Evolutionary conservation across 345 rosid genomes (phyloP).

Genomic region (Populus pruinosa): DNA sequence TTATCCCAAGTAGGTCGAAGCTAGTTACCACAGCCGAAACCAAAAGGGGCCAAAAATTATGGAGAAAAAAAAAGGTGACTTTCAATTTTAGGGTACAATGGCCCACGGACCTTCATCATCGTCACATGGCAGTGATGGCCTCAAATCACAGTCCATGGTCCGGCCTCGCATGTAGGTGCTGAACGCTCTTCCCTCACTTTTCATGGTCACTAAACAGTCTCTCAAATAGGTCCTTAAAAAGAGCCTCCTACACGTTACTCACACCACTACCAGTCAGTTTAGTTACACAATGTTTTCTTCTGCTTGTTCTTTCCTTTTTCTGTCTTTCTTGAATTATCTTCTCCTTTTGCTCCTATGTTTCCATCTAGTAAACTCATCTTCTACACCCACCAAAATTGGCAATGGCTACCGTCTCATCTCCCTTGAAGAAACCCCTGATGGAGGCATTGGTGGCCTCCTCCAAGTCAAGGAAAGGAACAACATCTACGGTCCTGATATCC

Average conservation of each 20-base stretch:
- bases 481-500: slow-evolving; percentile 82
- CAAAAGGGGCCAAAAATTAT: neutral
- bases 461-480: slow-evolving; percentile 71
- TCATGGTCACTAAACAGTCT: neutral
- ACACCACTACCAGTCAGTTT: neutral
- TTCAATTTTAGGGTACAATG: neutral
- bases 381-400: slow-evolving; percentile 53
- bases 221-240: neutral
- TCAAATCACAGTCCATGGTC: neutral
- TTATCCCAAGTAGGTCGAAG: too few species aligned
- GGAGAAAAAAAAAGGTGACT: neutral
- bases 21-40: neutral
- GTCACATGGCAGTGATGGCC: slow-evolving; percentile 6
- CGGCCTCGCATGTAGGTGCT: slow-evolving; percentile 4
- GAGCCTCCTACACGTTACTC: neutral
- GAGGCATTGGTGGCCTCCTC: slow-evolving; percentile 71
- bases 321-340: slow-evolving; percentile 9
- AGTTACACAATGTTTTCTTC: slow-evolving; percentile 14
- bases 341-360: slow-evolving; percentile 33
- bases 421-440: slow-evolving; percentile 66
- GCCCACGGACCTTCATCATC: slow-evolving; percentile 1
- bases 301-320: neutral
- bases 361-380: slow-evolving; percentile 26
- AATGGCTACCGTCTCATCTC: slow-evolving; percentile 84
- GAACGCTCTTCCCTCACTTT: neutral